These are phyloP conservation scores for Rhododendron williamsianum DNA, from an alignment of 148 eudicot genomes.

Conservation along the genomic window DNA sequence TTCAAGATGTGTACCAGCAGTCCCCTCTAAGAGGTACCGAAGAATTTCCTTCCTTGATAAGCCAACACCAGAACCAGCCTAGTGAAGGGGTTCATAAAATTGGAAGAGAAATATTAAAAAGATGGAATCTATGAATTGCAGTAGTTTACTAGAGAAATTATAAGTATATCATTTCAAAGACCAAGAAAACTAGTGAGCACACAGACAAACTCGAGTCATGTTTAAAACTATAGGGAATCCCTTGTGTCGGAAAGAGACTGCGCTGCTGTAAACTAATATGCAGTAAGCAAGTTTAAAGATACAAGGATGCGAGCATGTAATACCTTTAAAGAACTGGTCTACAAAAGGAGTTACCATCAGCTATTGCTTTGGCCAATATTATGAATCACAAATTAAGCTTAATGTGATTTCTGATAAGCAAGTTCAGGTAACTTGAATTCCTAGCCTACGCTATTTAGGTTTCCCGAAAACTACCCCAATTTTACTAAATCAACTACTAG, in stretches of 20 bases:
- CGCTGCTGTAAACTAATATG: not conserved
- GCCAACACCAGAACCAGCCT: conserved; percentile 60
- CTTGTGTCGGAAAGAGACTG: not conserved
- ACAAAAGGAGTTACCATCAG: not conserved
- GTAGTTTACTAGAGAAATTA: not conserved
- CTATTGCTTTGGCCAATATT: not conserved
- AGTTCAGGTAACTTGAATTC: not conserved
- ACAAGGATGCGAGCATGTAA: not conserved
- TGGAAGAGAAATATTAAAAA: not conserved
- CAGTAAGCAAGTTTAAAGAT: not conserved
- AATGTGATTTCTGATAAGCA: not conserved
- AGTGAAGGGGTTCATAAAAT: conserved; percentile 14
- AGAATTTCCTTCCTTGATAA: conserved; percentile 58
- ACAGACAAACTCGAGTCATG: not conserved
- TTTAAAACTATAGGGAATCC: not conserved
- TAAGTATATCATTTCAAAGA: conserved; percentile 1
- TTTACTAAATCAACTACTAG: not conserved
- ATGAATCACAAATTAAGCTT: not conserved
- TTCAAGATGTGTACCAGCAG: conserved; percentile 58
- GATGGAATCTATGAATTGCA: not conserved
- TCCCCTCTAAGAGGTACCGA: conserved; percentile 60
- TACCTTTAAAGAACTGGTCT: not conserved
- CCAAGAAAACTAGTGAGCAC: not conserved
- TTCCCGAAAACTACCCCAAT: not conserved
- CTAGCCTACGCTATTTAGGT: not conserved